These are phyloP conservation scores for Backusella mclennaniae DNA, from an alignment of 192 early-diverging fungal genomes.

Conservation along the genomic window DNA sequence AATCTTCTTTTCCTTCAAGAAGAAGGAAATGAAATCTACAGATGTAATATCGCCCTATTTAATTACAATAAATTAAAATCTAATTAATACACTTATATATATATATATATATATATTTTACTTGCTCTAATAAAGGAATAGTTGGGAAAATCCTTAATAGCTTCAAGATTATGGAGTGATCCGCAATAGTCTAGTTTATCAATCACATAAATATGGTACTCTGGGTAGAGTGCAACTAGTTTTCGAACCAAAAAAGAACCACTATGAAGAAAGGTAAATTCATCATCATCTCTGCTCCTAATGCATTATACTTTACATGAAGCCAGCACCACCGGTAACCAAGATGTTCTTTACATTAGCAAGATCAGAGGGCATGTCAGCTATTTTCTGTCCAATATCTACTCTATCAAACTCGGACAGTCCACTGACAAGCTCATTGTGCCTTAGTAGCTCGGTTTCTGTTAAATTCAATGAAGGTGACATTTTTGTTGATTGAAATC, in stretches of 20 bases:
- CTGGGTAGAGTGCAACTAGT: conserved; percentile 65
- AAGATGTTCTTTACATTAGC: conserved; percentile 59
- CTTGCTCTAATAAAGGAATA: conserved; percentile 63
- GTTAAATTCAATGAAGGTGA: conserved; percentile 6
- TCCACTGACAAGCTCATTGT: conserved; percentile 3
- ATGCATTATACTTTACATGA: conserved; percentile 59
- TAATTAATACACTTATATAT: background rate
- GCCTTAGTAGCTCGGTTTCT: background rate
- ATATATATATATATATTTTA: background rate
- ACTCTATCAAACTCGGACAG: conserved; percentile 37
- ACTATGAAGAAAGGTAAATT: conserved; percentile 37
- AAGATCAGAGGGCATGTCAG: conserved; percentile 24
- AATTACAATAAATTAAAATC: background rate
- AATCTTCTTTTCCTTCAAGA: conserved; percentile 66
- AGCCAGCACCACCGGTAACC: conserved; percentile 82
- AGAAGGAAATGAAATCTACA: conserved; percentile 57
- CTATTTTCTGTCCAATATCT: conserved; percentile 37
- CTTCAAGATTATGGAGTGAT: conserved; percentile 55
- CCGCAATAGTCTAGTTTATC: conserved; percentile 84
- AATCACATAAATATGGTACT: conserved; percentile 63
- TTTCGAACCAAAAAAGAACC: conserved; percentile 64
- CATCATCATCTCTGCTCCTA: background rate
- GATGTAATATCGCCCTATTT: conserved; percentile 66
- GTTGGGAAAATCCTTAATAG: conserved; percentile 47
- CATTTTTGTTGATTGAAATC: background rate